These are phyloP conservation scores for Tolypocladium sp. DNA, from an alignment of 2,329 filamentous ascomycete species.

Conservation along the genomic window DNA sequence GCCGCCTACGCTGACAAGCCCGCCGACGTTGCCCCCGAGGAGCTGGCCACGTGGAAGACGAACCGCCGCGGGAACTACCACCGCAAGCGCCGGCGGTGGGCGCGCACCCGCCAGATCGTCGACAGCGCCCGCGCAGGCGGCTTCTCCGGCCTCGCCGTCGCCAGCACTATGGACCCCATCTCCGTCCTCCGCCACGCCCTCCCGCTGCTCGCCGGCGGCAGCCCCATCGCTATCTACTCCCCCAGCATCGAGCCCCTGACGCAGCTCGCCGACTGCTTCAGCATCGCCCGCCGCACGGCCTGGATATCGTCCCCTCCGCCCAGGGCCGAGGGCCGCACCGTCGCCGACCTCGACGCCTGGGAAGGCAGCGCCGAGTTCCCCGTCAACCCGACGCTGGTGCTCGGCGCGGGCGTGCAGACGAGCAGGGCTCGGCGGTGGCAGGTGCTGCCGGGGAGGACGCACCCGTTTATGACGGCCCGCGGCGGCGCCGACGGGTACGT, in stretches of 20 bases:
- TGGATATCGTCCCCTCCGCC: conserved; percentile 51
- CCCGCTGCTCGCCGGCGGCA: conserved; percentile 74
- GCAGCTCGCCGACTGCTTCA: conserved; percentile 74
- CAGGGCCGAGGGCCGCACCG: conserved; percentile 32
- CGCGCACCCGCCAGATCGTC: conserved; percentile 61
- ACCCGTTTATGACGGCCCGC: conserved; percentile 83
- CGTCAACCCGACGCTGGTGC: conserved; percentile 74
- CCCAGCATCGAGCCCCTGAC: conserved; percentile 72
- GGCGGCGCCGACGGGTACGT: conserved; percentile 88
- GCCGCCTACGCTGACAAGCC: conserved; percentile 62
- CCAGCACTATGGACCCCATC: conserved; percentile 71
- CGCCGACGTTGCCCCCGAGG: conserved; percentile 45
- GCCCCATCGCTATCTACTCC: conserved; percentile 77
- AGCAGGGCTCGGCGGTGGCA: conserved; percentile 76
- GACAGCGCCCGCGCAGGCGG: conserved; percentile 64
- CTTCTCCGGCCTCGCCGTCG: conserved; percentile 77
- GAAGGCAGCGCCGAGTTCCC: conserved; percentile 67
- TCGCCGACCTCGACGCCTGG: conserved; percentile 46
- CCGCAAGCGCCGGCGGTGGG: conserved; percentile 81
- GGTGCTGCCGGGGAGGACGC: conserved; percentile 82
- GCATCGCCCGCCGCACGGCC: conserved; percentile 66
- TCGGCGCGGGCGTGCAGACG: conserved; percentile 74
- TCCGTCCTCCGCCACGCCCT: conserved; percentile 67
- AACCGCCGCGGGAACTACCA: conserved; percentile 78
- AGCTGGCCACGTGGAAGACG: conserved; percentile 64